Conservation (phyloP, 1,284 basidiomycete genomes). For the Tausonia pullulans region DNA sequence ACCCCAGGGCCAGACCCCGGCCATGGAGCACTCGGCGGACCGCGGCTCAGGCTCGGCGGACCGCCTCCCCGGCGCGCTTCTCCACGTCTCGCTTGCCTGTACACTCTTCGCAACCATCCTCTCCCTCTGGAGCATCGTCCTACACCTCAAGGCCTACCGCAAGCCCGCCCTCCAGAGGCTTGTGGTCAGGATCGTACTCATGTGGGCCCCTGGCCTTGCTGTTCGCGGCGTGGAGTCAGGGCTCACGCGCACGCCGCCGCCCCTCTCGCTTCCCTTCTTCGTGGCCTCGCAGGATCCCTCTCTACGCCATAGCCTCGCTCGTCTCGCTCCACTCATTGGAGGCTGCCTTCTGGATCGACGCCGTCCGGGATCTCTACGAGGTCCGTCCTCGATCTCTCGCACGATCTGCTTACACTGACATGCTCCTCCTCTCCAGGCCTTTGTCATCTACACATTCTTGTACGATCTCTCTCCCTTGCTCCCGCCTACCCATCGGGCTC, state of each 20-base stretch:
- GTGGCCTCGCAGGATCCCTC: conserved; percentile 48
- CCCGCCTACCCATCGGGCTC: too few species aligned
- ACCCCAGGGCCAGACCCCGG: too few species aligned
- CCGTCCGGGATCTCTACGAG: conserved; percentile 91
- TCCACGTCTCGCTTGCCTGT: conserved; percentile 20
- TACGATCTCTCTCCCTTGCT: conserved; percentile 2
- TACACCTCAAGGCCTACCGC: conserved; percentile 64
- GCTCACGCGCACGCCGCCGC: background rate
- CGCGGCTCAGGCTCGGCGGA: background rate
- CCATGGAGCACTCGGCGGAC: too few species aligned
- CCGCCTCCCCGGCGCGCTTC: background rate
- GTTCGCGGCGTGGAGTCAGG: background rate
- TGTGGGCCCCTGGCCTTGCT: conserved; percentile 38
- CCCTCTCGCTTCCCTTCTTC: background rate
- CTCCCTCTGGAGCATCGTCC: conserved; percentile 68
- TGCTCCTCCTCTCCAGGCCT: conserved; percentile 48
- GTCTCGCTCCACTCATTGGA: conserved; percentile 91
- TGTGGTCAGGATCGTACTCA: conserved; percentile 91
- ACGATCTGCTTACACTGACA: background rate
- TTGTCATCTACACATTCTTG: conserved; percentile 92
- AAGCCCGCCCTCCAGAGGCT: conserved; percentile 46
- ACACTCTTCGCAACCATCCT: conserved; percentile 52
- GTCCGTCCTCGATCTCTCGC: conserved; percentile 38
- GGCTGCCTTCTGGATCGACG: conserved; percentile 93
- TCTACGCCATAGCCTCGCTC: conserved; percentile 82